phyloP scores from a whole-genome alignment of 208 protist species.

The Trypanosoma cruzi region DNA sequence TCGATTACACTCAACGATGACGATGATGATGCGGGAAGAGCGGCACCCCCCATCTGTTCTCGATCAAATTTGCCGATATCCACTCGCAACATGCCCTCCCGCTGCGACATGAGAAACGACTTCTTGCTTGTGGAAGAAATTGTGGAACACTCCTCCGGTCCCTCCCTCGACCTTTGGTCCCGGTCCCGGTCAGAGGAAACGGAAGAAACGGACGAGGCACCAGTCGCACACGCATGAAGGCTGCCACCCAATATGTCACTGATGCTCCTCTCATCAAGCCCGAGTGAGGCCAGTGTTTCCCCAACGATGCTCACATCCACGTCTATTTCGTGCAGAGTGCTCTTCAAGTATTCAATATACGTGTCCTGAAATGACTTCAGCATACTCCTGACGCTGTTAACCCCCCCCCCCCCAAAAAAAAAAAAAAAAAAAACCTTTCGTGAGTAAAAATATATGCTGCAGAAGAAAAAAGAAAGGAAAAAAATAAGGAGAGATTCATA shows the following conservation, averaged over 20 bases:
- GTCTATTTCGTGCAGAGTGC: slow-evolving; percentile 24
- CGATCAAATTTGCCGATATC: background rate
- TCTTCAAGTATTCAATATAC: slow-evolving; percentile 57
- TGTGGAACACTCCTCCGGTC: background rate
- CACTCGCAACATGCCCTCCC: background rate
- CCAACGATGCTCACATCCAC: slow-evolving; percentile 57
- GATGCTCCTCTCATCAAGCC: slow-evolving; percentile 38
- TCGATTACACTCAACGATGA: background rate
- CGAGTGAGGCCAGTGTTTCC: slow-evolving; percentile 47
- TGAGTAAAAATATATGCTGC: too few relatives aligned
- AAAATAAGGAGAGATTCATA: too few relatives aligned
- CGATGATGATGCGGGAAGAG: background rate
- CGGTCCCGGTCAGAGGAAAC: background rate
- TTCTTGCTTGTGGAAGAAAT: background rate
- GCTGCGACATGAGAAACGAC: background rate
- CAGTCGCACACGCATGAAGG: slow-evolving; percentile 15
- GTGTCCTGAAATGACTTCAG: slow-evolving; percentile 43
- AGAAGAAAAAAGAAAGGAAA: too few relatives aligned
- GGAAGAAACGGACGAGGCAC: slow-evolving; percentile 13
- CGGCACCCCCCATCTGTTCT: background rate
- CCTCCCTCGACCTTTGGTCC: background rate
- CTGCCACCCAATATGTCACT: slow-evolving; percentile 53
- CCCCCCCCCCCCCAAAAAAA: background rate
- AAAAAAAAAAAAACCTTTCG: slow-evolving; percentile 2
- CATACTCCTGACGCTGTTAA: slow-evolving; percentile 24